Percentiles rank a stretch among this genome's conserved stretches.
phyloP scores from a whole-genome alignment of 2,329 filamentous ascomycete genomes.

The Tolypocladium album region DNA sequence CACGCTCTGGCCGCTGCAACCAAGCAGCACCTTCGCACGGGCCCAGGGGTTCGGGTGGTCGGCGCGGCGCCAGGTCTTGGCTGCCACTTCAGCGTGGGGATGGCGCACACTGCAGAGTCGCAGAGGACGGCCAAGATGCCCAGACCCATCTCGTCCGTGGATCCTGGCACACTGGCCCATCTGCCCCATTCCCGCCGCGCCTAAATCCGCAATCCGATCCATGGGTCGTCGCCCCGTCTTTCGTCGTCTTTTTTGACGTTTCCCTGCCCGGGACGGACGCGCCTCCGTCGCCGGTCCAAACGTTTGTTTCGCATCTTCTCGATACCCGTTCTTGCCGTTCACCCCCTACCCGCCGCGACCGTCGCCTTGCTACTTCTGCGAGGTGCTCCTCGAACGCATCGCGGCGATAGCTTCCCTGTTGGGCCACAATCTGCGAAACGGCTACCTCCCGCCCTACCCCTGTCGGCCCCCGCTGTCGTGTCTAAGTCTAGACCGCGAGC shows the following conservation, averaged over 20 bases:
- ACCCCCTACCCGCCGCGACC: not conserved
- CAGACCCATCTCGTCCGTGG: too few species aligned
- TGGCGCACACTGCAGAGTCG: too few species aligned
- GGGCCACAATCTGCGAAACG: not conserved
- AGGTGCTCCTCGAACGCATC: not conserved
- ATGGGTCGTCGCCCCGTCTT: too few species aligned
- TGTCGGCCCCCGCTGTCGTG: not conserved
- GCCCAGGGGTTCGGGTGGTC: not conserved
- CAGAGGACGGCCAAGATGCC: too few species aligned
- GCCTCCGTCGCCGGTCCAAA: not conserved
- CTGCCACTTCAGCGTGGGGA: not conserved
- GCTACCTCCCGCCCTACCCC: not conserved
- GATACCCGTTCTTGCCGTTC: not conserved
- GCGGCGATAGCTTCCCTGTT: not conserved
- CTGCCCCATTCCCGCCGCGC: not conserved
- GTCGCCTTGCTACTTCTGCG: too few species aligned
- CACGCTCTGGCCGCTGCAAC: too few species aligned
- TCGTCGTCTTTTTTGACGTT: not conserved
- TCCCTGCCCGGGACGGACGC: not conserved
- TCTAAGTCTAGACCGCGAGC: not conserved
- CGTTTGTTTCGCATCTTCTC: not conserved
- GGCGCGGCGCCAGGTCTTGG: not conserved
- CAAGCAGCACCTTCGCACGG: too few species aligned
- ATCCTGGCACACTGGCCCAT: not conserved
- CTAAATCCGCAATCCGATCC: not conserved